Conservation (phyloP, 2,329 filamentous ascomycete genomes). For the Knufia petricola region DNA sequence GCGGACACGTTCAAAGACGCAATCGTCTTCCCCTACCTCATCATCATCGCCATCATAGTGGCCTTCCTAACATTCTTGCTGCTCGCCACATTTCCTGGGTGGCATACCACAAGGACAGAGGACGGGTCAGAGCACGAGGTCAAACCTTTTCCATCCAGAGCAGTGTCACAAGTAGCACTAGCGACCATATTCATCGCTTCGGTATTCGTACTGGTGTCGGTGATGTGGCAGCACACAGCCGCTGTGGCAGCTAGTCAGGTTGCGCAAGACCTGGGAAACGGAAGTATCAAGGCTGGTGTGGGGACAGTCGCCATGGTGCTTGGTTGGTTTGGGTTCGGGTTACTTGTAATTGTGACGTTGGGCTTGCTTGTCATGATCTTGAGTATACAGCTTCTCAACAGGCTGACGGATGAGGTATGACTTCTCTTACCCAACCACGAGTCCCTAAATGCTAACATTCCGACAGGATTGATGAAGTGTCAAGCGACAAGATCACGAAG, state of each 20-base stretch:
- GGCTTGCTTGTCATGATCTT: slow-evolving; percentile 92
- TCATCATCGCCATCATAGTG: slow-evolving; percentile 96
- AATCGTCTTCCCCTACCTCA: slow-evolving; percentile 93
- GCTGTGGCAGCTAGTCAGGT: slow-evolving; percentile 92
- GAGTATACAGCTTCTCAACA: slow-evolving; percentile 71
- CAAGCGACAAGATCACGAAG: not conserved
- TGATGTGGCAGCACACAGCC: slow-evolving; percentile 66
- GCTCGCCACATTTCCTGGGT: slow-evolving; percentile 91
- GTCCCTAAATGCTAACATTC: not conserved
- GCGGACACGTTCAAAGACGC: slow-evolving; percentile 96
- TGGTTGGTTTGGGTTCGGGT: slow-evolving; percentile 91
- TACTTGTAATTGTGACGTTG: slow-evolving; percentile 92
- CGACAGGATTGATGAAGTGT: not conserved
- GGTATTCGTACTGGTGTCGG: slow-evolving; percentile 56
- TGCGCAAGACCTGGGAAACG: slow-evolving; percentile 85
- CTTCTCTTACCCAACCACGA: not conserved
- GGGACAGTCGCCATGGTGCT: slow-evolving; percentile 94
- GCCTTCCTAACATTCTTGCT: slow-evolving; percentile 93
- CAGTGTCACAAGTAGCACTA: slow-evolving; percentile 84
- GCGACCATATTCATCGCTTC: slow-evolving; percentile 74
- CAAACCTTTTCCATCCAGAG: slow-evolving; percentile 84
- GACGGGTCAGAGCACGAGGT: slow-evolving; percentile 78
- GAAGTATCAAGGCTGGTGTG: slow-evolving; percentile 74
- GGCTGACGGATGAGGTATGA: slow-evolving; percentile 40
- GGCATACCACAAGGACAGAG: slow-evolving; percentile 83